Percentiles rank a stretch among this genome's conserved stretches.
Conservation (phyloP, 352 stramenopile genomes). For the Globisporangium cederbergense region DNA sequence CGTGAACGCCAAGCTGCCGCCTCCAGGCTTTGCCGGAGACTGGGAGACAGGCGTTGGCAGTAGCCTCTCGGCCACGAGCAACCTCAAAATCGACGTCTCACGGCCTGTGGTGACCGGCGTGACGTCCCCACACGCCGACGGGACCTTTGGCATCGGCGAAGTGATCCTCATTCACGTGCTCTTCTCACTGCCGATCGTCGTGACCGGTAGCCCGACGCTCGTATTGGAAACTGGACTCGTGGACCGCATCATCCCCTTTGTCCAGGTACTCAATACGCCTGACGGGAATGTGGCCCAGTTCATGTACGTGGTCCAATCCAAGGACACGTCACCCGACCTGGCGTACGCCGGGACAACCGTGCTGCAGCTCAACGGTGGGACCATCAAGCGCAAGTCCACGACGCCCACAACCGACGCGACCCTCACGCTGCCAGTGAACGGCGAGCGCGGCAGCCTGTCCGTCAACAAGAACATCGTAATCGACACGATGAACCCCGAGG, state of each 20-base stretch:
- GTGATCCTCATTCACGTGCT: constrained; percentile 65
- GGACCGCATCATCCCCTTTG: constrained; percentile 57
- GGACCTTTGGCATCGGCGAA: constrained; percentile 71
- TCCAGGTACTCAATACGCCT: constrained; percentile 22
- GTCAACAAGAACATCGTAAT: constrained; percentile 74
- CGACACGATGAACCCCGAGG: constrained; percentile 50
- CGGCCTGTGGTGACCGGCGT: constrained; percentile 43
- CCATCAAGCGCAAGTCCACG: constrained; percentile 51
- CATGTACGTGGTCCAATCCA: constrained; percentile 65
- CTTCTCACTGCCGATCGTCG: constrained; percentile 66
- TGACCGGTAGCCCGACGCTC: constrained; percentile 50
- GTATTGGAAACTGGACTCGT: constrained; percentile 64
- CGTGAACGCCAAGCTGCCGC: constrained; percentile 47
- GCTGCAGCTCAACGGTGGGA: constrained; percentile 53
- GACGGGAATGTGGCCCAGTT: constrained; percentile 57
- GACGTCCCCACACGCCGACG: constrained; percentile 53
- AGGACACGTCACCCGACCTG: constrained; percentile 66
- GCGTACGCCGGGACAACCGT: constrained; percentile 47
- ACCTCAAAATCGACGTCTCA: constrained; percentile 51
- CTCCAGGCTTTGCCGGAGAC: constrained; percentile 40
- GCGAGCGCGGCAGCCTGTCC: constrained; percentile 54
- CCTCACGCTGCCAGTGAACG: constrained; percentile 49
- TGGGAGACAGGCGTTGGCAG: constrained; percentile 62
- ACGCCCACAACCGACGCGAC: constrained; percentile 44
- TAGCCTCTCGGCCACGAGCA: constrained; percentile 47